phyloP scores from a whole-genome alignment of 805 yeast species.

The Monosporozyma aerobia region DNA sequence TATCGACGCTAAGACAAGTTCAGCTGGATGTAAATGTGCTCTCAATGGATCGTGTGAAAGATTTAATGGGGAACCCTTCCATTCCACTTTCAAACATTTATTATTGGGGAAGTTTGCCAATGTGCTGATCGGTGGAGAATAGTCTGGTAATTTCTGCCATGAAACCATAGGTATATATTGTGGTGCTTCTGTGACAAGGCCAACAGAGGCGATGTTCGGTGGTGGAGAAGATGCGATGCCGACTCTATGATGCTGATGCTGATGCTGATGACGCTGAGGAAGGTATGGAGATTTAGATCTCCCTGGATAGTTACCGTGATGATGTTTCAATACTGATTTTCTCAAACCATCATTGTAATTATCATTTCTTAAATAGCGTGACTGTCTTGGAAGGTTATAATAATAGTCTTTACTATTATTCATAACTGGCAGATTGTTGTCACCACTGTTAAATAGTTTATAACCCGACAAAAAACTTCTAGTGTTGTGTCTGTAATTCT shows the following conservation, averaged over 20 bases:
- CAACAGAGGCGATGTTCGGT: slow-evolving; percentile 25
- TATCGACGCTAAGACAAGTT: slow-evolving; percentile 74
- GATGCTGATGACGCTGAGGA: too few species aligned
- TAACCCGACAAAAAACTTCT: slow-evolving; percentile 15
- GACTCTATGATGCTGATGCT: neutral
- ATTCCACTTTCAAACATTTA: slow-evolving; percentile 77
- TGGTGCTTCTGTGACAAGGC: slow-evolving; percentile 23
- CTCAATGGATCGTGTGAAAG: slow-evolving; percentile 67
- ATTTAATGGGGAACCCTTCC: slow-evolving; percentile 99
- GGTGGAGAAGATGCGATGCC: slow-evolving; percentile 24
- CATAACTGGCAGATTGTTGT: neutral
- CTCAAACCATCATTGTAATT: neutral
- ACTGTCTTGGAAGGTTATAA: neutral
- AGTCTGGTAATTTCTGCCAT: slow-evolving; percentile 72
- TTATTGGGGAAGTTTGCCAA: slow-evolving; percentile 49
- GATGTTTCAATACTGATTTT: neutral
- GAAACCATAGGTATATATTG: slow-evolving; percentile 39
- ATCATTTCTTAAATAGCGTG: neutral
- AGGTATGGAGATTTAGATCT: neutral
- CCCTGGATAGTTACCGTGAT: neutral
- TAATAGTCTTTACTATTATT: neutral
- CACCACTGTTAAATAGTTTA: neutral
- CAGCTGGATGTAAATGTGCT: slow-evolving; percentile 81
- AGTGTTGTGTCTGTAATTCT: slow-evolving; percentile 11
- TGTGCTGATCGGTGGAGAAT: slow-evolving; percentile 58